Evolutionary conservation across 106 monocot genomes (phyloP).

Genomic region (Allium cepa): DNA sequence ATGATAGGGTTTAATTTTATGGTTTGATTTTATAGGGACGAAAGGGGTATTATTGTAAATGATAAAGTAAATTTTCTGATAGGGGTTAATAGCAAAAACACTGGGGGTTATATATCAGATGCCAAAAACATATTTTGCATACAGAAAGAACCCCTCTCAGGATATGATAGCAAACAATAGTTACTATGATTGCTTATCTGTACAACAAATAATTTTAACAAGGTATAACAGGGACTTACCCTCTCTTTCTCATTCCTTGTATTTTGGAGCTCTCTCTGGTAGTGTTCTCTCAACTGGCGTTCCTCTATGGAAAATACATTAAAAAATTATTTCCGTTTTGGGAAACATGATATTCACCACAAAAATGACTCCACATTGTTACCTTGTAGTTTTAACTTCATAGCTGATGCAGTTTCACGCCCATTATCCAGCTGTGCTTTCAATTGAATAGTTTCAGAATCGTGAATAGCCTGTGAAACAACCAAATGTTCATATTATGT

Average conservation of each 20-base stretch:
- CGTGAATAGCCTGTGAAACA: constrained; percentile 21
- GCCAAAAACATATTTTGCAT: no score
- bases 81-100: no score
- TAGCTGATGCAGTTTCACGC: constrained; percentile 20
- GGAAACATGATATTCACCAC: background rate
- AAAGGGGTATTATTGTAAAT: no score
- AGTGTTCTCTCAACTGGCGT: constrained; percentile 37
- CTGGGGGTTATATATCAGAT: no score
- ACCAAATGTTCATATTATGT: constrained; percentile 10
- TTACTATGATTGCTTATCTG: no score
- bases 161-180: no score
- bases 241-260: constrained; percentile 42
- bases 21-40: no score
- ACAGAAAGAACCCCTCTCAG: no score
- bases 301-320: constrained; percentile 35
- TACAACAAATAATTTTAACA: no score
- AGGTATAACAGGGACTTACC: constrained; percentile 22
- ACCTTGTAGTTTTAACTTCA: constrained; percentile 51
- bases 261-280: constrained; percentile 33
- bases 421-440: constrained; percentile 41
- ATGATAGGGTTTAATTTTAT: no score
- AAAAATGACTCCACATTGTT: background rate
- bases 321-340: background rate
- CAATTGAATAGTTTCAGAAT: constrained; percentile 47
- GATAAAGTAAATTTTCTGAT: no score